phyloP scores from a whole-genome alignment of 345 rosid genomes.

The Balakata baccata region DNA sequence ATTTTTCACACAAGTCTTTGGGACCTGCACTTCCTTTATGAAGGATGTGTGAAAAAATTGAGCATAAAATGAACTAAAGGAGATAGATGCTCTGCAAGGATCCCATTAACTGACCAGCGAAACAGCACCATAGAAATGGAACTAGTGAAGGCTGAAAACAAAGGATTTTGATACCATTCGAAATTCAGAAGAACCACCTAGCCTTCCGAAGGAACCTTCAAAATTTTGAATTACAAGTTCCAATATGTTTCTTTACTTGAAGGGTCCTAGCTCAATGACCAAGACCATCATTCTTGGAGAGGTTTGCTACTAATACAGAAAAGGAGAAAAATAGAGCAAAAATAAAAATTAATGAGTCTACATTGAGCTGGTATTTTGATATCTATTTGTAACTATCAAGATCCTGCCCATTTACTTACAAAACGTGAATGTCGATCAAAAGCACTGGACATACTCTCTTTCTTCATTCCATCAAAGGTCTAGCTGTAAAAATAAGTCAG shows the following conservation, averaged over 20 bases:
- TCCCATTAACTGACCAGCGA: not conserved
- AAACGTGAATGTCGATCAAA: not conserved
- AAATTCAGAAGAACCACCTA: too few relatives aligned
- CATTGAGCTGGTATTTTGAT: not conserved
- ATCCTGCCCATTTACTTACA: conserved; percentile 4
- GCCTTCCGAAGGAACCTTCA: not conserved
- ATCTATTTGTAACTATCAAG: not conserved
- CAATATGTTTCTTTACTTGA: not conserved
- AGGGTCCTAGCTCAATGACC: not conserved
- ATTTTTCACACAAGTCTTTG: too few relatives aligned
- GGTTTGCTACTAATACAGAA: not conserved
- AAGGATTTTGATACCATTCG: too few relatives aligned
- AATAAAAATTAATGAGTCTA: not conserved
- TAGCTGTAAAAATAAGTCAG: not conserved
- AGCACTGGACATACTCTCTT: not conserved
- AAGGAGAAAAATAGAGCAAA: not conserved
- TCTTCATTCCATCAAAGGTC: not conserved
- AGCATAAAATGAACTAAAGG: not conserved
- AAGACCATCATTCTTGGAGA: not conserved
- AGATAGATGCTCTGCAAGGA: not conserved
- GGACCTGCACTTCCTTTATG: too few relatives aligned
- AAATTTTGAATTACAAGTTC: not conserved
- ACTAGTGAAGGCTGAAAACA: not conserved
- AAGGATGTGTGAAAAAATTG: not conserved
- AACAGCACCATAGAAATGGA: not conserved